These are phyloP conservation scores for Farysia itapuensis DNA, from an alignment of 1,284 basidiomycete genomes.

Conservation along the genomic window DNA sequence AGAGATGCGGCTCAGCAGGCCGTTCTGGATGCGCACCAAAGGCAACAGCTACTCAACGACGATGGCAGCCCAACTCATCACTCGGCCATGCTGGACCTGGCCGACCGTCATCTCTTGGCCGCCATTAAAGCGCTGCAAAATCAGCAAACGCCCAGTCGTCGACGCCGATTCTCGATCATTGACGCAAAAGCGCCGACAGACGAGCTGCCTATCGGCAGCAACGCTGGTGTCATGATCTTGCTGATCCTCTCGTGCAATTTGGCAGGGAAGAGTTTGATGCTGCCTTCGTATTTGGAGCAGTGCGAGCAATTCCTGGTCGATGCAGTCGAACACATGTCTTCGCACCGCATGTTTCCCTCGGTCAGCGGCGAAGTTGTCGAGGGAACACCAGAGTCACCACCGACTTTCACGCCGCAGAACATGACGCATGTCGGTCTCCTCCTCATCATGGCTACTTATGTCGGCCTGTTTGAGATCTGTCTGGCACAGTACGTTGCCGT, in stretches of 20 bases:
- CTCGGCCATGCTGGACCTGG: slow-evolving; percentile 11
- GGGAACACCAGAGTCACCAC: slow-evolving; percentile 12
- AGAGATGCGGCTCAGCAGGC: too few species aligned
- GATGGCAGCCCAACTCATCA: not conserved
- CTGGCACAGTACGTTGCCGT: slow-evolving; percentile 25
- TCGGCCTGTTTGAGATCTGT: slow-evolving; percentile 27
- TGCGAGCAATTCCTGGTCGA: slow-evolving; percentile 34
- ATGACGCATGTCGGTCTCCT: slow-evolving; percentile 8
- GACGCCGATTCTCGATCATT: slow-evolving; percentile 35
- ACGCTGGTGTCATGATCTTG: slow-evolving; percentile 27
- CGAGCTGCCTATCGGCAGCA: slow-evolving; percentile 23
- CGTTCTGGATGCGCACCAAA: not conserved
- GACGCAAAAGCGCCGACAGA: slow-evolving; percentile 10
- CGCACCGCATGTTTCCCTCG: slow-evolving; percentile 25
- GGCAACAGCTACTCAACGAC: not conserved
- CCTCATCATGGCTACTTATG: slow-evolving; percentile 10
- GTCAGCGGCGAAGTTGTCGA: slow-evolving; percentile 10
- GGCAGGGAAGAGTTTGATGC: slow-evolving; percentile 31
- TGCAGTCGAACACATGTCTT: slow-evolving; percentile 25
- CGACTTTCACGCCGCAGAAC: slow-evolving; percentile 4
- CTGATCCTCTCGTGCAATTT: slow-evolving; percentile 26
- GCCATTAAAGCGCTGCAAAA: slow-evolving; percentile 31
- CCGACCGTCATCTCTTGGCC: slow-evolving; percentile 28
- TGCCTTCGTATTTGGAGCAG: slow-evolving; percentile 36
- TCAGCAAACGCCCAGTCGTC: slow-evolving; percentile 25